phyloP scores from a whole-genome alignment of 169 alveolate genomes.

The Cryptosporidium sp. region DNA sequence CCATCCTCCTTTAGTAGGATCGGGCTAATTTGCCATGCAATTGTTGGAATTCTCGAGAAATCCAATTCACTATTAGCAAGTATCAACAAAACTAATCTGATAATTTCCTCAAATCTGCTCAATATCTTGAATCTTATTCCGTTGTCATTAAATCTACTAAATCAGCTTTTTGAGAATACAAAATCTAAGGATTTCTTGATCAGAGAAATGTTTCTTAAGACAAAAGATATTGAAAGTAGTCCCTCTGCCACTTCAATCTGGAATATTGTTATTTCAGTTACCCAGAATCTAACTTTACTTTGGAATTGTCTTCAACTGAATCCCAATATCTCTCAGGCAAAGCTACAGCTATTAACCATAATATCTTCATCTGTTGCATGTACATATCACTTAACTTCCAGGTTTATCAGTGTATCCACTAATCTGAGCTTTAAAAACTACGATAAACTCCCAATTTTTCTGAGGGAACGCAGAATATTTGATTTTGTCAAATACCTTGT shows the following conservation, averaged over 20 bases:
- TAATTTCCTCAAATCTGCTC: background rate
- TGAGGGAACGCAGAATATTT: slow-evolving; percentile 9
- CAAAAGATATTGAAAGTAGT: background rate
- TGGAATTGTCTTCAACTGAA: slow-evolving; percentile 1
- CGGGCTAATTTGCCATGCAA: slow-evolving; percentile 26
- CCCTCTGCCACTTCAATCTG: background rate
- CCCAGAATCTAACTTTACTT: slow-evolving; percentile 8
- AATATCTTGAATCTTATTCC: slow-evolving; percentile 9
- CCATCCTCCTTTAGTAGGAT: slow-evolving; percentile 37
- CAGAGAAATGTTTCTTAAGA: background rate
- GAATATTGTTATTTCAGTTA: slow-evolving; percentile 3
- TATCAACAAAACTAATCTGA: background rate
- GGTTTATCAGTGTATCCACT: slow-evolving; percentile 37
- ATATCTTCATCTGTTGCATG: slow-evolving; percentile 32
- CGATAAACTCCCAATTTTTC: slow-evolving; percentile 35
- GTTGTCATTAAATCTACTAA: background rate
- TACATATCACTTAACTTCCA: slow-evolving; percentile 35
- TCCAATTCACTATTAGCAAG: background rate
- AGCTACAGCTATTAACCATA: background rate
- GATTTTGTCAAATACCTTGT: slow-evolving; percentile 37
- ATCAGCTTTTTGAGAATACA: slow-evolving; percentile 30
- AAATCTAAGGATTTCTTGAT: slow-evolving; percentile 22
- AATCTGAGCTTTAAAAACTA: slow-evolving; percentile 12
- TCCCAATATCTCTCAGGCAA: background rate
- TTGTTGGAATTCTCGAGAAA: slow-evolving; percentile 11